Evolutionary conservation across 1,139 yeast species (phyloP).

Genomic region (Yamadazyma siamensis): DNA sequence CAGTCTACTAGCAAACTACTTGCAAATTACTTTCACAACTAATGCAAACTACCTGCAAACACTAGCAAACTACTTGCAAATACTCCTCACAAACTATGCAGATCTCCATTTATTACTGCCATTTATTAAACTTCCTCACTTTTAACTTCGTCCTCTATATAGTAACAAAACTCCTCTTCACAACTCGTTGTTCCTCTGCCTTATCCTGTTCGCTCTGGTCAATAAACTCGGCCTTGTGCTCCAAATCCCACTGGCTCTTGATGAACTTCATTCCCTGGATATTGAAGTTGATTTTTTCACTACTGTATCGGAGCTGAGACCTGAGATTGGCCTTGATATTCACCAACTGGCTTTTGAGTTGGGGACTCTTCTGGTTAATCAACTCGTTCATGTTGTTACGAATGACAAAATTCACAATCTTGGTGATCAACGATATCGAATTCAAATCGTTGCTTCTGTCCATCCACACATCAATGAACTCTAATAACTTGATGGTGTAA

Average conservation of each 20-base stretch:
- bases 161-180: constrained; percentile 66
- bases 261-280: constrained; percentile 76
- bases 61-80: no score
- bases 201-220: constrained; percentile 64
- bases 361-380: constrained; percentile 60
- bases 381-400: constrained; percentile 75
- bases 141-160: constrained; percentile 13
- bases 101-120: no score
- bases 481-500: constrained; percentile 65
- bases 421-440: constrained; percentile 64
- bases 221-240: constrained; percentile 69
- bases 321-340: constrained; percentile 58
- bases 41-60: no score
- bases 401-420: constrained; percentile 70
- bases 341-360: constrained; percentile 57
- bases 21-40: no score
- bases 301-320: constrained; percentile 46
- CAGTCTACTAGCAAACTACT: no score
- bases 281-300: constrained; percentile 76
- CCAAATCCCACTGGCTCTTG: constrained; percentile 74
- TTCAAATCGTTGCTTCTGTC: constrained; percentile 39
- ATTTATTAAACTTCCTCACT: no score
- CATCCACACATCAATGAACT: constrained; percentile 77
- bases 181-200: constrained; percentile 51
- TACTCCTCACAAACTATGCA: no score